A percentile compares a stretch with the other conserved stretches of the same genome.
Conservation (phyloP, 2,329 filamentous ascomycete species). For the Nigrospora osmanthi region DNA sequence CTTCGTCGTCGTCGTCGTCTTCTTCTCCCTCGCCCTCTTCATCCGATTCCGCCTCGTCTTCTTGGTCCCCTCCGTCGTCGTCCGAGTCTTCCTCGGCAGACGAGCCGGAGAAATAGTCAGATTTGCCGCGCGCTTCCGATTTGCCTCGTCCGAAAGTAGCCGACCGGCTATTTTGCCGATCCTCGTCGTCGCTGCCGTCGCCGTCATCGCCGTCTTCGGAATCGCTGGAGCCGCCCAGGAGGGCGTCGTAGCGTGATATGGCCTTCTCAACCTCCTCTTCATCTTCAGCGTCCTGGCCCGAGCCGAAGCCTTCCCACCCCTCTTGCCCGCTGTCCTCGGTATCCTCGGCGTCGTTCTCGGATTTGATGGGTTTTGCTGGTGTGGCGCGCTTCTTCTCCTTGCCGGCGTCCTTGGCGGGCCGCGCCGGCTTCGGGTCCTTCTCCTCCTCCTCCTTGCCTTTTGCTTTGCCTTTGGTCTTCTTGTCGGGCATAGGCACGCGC, state of each 20-base stretch:
- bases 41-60: constrained; percentile 18
- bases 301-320: constrained; percentile 12
- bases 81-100: constrained; percentile 8
- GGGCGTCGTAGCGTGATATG: constrained; percentile 34
- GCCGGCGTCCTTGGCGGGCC: constrained; percentile 13
- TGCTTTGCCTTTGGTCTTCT: constrained; percentile 17
- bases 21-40: constrained; percentile 6
- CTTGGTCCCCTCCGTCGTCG: constrained; percentile 9
- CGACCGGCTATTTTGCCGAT: constrained; percentile 14
- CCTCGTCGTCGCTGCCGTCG: constrained; percentile 20
- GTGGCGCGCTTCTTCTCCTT: constrained; percentile 8
- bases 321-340: constrained; percentile 11
- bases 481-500: constrained; percentile 38
- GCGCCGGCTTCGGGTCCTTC: constrained; percentile 19
- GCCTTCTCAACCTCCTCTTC: constrained; percentile 22
- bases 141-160: constrained; percentile 9
- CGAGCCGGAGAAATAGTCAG: constrained; percentile 6
- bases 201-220: constrained; percentile 23
- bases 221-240: constrained; percentile 36
- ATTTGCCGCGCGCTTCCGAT: not conserved
- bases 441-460: constrained; percentile 12
- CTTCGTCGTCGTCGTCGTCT: too few relatives aligned
- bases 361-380: constrained; percentile 7
- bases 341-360: too few relatives aligned
- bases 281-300: constrained; percentile 12